Percentiles rank a stretch among this genome's conserved stretches.
Evolutionary conservation across 2,329 filamentous ascomycete genomes (phyloP).

Genomic region (Colletotrichum tamarilloi): DNA sequence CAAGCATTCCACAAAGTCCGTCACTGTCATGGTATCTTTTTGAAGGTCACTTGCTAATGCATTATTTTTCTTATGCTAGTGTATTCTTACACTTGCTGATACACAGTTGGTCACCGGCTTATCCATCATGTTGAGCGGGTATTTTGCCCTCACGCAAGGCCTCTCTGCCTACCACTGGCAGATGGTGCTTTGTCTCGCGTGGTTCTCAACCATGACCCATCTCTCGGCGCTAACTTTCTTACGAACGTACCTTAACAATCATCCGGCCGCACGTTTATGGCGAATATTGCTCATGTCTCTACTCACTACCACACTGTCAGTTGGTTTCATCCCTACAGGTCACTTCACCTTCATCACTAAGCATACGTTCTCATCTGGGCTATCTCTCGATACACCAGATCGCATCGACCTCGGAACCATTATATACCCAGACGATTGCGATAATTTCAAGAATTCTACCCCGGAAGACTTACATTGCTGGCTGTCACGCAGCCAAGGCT

Average conservation of each 20-base stretch:
- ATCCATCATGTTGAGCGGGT: not conserved
- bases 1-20: slow-evolving; percentile 4
- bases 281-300: not conserved
- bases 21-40: too few species aligned
- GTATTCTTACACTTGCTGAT: slow-evolving; percentile 7
- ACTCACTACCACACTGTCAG: not conserved
- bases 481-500: not conserved
- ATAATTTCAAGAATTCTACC: not conserved
- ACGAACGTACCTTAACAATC: not conserved
- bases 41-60: too few species aligned
- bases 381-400: too few species aligned
- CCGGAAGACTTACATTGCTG: too few species aligned
- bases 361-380: too few species aligned
- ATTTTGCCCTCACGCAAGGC: not conserved
- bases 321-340: not conserved
- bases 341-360: not conserved
- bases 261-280: not conserved
- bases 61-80: not conserved
- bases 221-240: slow-evolving; percentile 6
- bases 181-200: slow-evolving; percentile 2
- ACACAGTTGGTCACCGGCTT: not conserved
- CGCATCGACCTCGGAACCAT: not conserved
- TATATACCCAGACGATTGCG: not conserved
- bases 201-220: slow-evolving; percentile 10
- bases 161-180: slow-evolving; percentile 13